Base-by-base conservation (phyloP, 148 eudicot genomes). In the Rhododendron henanense region DNA sequence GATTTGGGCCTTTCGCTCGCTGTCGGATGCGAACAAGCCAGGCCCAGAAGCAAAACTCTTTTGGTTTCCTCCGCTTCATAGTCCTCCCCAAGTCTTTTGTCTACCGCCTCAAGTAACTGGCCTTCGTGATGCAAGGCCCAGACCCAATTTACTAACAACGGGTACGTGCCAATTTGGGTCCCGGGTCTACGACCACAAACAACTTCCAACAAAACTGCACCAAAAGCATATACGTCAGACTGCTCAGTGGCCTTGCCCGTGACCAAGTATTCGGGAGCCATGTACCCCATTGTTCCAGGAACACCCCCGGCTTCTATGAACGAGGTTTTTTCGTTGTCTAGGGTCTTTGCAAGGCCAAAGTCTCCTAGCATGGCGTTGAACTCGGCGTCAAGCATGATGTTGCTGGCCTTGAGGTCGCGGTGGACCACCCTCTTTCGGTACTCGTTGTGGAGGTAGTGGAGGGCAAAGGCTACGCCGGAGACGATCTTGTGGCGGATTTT, bases 341-440 rank as follows among this genome's bases (percentile, higher is more conserved):
- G 79, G 77, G 97, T 97, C 0, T 98, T 93, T 11, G 98, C 99
- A 8, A 96, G 87, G 51, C 99, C 98, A 47, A 96, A 96, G 87
- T 96, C 99, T 14, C 99, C 99, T 0, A 95, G 88, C 0, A 93
- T 94, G 4, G 98, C 96, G n/a, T 93, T 93, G 91, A 93, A 96
- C 89, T 91, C 83, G 57, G 87, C 35, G 83, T 96, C 99, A 0
- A 96, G 96, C 95, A 95, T 92, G 81, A 96, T 91, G 88, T 96
- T 96, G 89, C 96, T 96, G 6, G 99, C 93, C 79, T 96, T 96
- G 47, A 96, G 88, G 82, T 96, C 98, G 6, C 99, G 91, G 79
- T 96, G 99, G 59, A 96, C 94, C 57, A 96, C 99, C 78, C 87
- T 91, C 18, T 93, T 90, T 16, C 95, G 95, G 41, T 87, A 95